Percentiles rank a stretch among this genome's conserved stretches.
Conservation (phyloP, 2,329 filamentous ascomycete genomes). For the Cytospora schulzeri region DNA sequence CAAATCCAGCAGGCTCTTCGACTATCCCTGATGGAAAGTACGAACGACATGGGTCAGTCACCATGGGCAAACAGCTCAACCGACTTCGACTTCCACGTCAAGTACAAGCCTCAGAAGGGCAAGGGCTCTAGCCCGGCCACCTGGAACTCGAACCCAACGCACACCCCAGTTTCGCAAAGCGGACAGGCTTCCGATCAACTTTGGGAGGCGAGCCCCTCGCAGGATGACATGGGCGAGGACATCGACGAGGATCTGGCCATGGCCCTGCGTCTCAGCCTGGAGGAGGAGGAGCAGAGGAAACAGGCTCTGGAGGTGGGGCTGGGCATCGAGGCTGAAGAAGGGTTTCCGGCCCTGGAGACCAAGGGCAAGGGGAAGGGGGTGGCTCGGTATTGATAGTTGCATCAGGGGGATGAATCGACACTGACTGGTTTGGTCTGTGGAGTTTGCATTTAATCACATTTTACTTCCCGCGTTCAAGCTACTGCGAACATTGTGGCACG, state of each 20-base stretch:
- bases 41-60: slow-evolving; percentile 50
- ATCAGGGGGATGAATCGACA: neutral
- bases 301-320: slow-evolving; percentile 30
- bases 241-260: slow-evolving; percentile 61
- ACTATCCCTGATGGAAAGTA: slow-evolving; percentile 60
- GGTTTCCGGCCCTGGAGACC: slow-evolving; percentile 37
- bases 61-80: slow-evolving; percentile 48
- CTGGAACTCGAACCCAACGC: slow-evolving; percentile 36
- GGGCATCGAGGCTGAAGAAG: slow-evolving; percentile 34
- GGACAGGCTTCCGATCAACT: slow-evolving; percentile 26
- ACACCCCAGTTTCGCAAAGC: slow-evolving; percentile 37
- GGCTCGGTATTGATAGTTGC: slow-evolving; percentile 16
- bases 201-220: slow-evolving; percentile 27
- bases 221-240: slow-evolving; percentile 27
- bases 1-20: slow-evolving; percentile 66
- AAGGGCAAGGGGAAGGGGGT: slow-evolving; percentile 48
- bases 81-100: slow-evolving; percentile 56
- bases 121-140: slow-evolving; percentile 42
- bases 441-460: neutral
- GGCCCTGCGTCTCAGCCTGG: slow-evolving; percentile 61
- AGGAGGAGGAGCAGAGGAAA: slow-evolving; percentile 50
- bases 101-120: slow-evolving; percentile 45
- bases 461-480: neutral
- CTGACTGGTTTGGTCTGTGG: neutral
- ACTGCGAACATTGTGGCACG: neutral